A percentile compares a stretch with the other conserved stretches of the same genome.
Conservation (phyloP, 2,329 filamentous ascomycete genomes). For the Alternaria tenuissima region DNA sequence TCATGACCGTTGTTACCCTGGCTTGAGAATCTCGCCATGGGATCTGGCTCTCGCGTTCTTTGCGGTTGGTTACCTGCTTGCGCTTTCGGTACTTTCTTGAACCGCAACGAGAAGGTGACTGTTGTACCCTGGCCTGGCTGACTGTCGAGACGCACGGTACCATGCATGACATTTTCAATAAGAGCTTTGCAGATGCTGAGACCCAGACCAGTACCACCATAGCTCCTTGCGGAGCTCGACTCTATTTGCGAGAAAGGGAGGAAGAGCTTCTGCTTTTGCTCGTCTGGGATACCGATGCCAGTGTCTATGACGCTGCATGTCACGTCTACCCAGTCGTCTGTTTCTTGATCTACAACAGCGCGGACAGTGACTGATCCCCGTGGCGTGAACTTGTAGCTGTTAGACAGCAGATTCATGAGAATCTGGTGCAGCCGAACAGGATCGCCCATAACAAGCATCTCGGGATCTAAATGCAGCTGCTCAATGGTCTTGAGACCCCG, state of each 20-base stretch:
- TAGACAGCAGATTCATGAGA: slow-evolving; percentile 83
- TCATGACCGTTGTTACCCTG: slow-evolving; percentile 55
- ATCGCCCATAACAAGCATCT: slow-evolving; percentile 62
- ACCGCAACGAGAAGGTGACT: slow-evolving; percentile 82
- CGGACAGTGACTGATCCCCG: slow-evolving; percentile 85
- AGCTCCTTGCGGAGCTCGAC: slow-evolving; percentile 86
- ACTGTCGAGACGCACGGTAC: slow-evolving; percentile 83
- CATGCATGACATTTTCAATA: slow-evolving; percentile 90
- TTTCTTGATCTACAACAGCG: slow-evolving; percentile 76
- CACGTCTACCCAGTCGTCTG: slow-evolving; percentile 73
- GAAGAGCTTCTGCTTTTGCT: slow-evolving; percentile 86
- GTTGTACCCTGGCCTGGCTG: slow-evolving; percentile 74
- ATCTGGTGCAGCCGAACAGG: slow-evolving; percentile 62
- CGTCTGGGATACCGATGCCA: slow-evolving; percentile 86
- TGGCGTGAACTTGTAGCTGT: slow-evolving; percentile 94
- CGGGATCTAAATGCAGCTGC: slow-evolving; percentile 62
- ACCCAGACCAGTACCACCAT: slow-evolving; percentile 89
- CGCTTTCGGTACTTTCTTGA: slow-evolving; percentile 78
- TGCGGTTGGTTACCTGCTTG: slow-evolving; percentile 57
- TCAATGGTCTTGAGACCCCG: slow-evolving; percentile 67
- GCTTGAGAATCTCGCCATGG: slow-evolving; percentile 65
- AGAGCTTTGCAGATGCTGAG: slow-evolving; percentile 94
- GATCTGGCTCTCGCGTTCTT: slow-evolving; percentile 57
- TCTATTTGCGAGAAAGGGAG: slow-evolving; percentile 93
- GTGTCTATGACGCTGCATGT: slow-evolving; percentile 90